Percentiles rank a stretch among this genome's conserved stretches.
Evolutionary conservation across 1,284 basidiomycete genomes (phyloP).

Genomic region (Puccinia sorghi): DNA sequence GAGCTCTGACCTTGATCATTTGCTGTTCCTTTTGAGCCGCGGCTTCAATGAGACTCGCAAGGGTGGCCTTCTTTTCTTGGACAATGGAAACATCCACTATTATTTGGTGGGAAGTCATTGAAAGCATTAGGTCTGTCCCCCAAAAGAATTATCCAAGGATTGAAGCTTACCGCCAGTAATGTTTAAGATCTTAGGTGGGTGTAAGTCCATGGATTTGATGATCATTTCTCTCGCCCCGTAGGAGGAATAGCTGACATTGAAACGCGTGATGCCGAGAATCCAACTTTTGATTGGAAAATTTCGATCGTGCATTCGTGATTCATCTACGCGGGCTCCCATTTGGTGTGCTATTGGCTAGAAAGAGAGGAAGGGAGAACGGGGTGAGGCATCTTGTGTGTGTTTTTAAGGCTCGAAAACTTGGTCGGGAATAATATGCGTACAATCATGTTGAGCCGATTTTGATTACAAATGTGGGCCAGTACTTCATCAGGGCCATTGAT

Average conservation of each 20-base stretch:
- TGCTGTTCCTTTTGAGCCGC: conserved; percentile 13
- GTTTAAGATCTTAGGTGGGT: conserved; percentile 19
- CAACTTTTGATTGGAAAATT: conserved; percentile 41
- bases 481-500: conserved; percentile 46
- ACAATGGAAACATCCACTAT: conserved; percentile 29
- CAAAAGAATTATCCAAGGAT: background rate
- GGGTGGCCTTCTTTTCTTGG: background rate
- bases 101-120: background rate
- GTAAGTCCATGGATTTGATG: conserved; percentile 27
- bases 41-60: background rate
- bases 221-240: conserved; percentile 41
- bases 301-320: conserved; percentile 13
- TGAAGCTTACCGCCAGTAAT: conserved; percentile 30
- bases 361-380: background rate
- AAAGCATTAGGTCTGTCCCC: background rate
- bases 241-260: conserved; percentile 32
- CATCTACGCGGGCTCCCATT: conserved; percentile 18
- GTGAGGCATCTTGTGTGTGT: background rate
- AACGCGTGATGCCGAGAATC: conserved; percentile 38
- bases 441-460: conserved; percentile 21
- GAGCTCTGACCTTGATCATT: conserved; percentile 1
- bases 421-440: conserved; percentile 3
- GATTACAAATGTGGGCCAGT: conserved; percentile 38
- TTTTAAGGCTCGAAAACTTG: background rate
- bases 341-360: conserved; percentile 36